These are phyloP conservation scores for Ceratobasidium sp. DNA, from an alignment of 1,284 basidiomycete genomes.

Conservation along the genomic window DNA sequence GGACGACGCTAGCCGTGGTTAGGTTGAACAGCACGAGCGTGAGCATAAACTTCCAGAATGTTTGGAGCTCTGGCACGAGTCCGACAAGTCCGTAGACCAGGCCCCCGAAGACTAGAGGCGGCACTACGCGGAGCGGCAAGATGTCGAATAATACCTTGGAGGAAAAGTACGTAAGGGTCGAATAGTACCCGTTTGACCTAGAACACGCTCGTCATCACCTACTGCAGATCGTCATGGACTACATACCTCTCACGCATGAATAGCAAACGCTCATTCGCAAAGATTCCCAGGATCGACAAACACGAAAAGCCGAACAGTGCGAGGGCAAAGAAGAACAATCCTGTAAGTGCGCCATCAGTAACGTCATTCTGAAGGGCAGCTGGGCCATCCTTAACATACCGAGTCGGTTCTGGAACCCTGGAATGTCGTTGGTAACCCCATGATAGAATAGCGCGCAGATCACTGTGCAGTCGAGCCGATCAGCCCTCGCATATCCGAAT, in stretches of 20 bases:
- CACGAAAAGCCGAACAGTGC: slow-evolving; percentile 97
- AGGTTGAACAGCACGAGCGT: slow-evolving; percentile 95
- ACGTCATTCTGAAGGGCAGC: slow-evolving; percentile 8
- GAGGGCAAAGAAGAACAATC: slow-evolving; percentile 96
- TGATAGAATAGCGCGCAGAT: slow-evolving; percentile 51
- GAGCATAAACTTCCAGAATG: slow-evolving; percentile 98
- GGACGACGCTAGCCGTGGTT: slow-evolving; percentile 89
- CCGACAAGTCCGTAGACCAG: slow-evolving; percentile 95
- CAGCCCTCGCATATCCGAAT: slow-evolving; percentile 14
- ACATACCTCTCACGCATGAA: slow-evolving; percentile 94
- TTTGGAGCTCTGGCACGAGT: slow-evolving; percentile 86
- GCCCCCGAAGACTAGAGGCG: slow-evolving; percentile 92
- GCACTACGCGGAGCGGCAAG: slow-evolving; percentile 90
- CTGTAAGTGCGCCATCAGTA: slow-evolving; percentile 51
- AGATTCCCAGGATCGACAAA: slow-evolving; percentile 89
- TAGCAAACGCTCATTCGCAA: slow-evolving; percentile 92
- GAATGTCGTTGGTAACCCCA: slow-evolving; percentile 79
- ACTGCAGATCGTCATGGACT: slow-evolving; percentile 9
- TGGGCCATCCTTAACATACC: slow-evolving; percentile 57
- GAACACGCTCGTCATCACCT: slow-evolving; percentile 3
- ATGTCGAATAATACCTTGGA: slow-evolving; percentile 97
- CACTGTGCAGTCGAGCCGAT: not conserved
- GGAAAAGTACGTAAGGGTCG: slow-evolving; percentile 93
- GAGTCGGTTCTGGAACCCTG: slow-evolving; percentile 91
- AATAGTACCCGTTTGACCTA: slow-evolving; percentile 96